A percentile compares a stretch with the other conserved stretches of the same genome.
These are phyloP conservation scores for Phytomonas francai DNA, from an alignment of 208 protist species.

Conservation along the genomic window DNA sequence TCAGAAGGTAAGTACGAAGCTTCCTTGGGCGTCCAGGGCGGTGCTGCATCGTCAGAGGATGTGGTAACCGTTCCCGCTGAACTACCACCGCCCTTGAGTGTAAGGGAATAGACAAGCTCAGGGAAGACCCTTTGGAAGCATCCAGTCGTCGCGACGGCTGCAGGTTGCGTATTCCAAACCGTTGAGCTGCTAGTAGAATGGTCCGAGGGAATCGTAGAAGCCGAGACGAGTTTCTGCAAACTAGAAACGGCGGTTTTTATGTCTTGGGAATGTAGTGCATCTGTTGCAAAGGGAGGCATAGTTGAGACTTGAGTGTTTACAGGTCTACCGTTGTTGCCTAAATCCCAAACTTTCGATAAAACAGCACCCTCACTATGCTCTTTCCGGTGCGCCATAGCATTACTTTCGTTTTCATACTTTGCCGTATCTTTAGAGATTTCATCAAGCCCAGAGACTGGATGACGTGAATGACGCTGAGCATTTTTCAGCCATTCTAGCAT, in stretches of 20 bases:
- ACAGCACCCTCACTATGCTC: not conserved
- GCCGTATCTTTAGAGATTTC: not conserved
- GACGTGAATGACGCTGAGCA: not conserved
- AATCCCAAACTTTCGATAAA: not conserved
- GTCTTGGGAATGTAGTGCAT: not conserved
- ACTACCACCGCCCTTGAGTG: not conserved
- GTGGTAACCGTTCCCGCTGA: not conserved
- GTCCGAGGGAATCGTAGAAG: not conserved
- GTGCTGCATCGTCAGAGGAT: not conserved
- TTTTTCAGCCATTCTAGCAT: not conserved
- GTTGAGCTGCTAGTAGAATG: not conserved
- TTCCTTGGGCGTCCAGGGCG: not conserved
- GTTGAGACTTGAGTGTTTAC: not conserved
- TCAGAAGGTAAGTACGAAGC: not conserved
- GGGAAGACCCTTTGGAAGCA: not conserved
- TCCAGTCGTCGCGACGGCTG: not conserved
- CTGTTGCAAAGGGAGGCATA: not conserved
- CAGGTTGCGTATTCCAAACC: not conserved
- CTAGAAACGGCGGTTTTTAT: not conserved
- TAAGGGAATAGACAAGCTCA: not conserved
- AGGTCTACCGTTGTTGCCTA: not conserved
- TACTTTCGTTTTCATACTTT: not conserved
- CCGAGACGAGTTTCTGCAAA: not conserved
- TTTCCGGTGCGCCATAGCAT: not conserved
- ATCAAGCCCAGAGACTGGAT: not conserved